Conservation (phyloP, 31 red algal species). For the Bonnemaisonia californica region DNA sequence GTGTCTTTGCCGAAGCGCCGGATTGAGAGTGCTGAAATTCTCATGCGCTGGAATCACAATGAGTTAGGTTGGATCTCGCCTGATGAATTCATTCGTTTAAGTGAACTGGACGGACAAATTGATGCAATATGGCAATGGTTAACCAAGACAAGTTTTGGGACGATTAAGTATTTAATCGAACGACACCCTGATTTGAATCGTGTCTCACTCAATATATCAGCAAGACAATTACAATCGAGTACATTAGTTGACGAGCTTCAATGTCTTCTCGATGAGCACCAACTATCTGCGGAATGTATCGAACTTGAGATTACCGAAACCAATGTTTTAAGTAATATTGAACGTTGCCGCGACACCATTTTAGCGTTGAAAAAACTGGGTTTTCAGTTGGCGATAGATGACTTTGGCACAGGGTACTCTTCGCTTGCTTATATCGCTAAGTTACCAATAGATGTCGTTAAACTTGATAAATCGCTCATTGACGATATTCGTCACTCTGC, state of each 20-base stretch:
- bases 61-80: not conserved
- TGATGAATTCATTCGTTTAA: not conserved
- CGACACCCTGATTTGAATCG: not conserved
- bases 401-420: slow-evolving; percentile 37
- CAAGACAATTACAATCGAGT: not conserved
- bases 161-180: not conserved
- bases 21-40: not conserved
- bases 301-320: not conserved
- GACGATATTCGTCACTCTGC: too few relatives aligned
- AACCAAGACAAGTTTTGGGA: not conserved
- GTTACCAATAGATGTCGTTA: not conserved
- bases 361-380: slow-evolving; percentile 1
- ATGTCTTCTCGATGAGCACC: not conserved
- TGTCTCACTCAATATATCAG: not conserved
- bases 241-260: not conserved
- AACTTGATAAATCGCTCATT: not conserved
- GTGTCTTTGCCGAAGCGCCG: not conserved
- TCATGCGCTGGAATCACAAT: not conserved
- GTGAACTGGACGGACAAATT: not conserved
- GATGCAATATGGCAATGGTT: not conserved
- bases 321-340: not conserved
- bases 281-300: not conserved
- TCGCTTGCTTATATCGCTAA: not conserved
- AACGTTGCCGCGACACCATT: not conserved
- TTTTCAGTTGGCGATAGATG: slow-evolving; percentile 19